Evolutionary conservation across 129 eudicot species (phyloP), one percentile per base, ranked within the genome.

Genomic region (Chrysanthemum lavandulifolium): DNA sequence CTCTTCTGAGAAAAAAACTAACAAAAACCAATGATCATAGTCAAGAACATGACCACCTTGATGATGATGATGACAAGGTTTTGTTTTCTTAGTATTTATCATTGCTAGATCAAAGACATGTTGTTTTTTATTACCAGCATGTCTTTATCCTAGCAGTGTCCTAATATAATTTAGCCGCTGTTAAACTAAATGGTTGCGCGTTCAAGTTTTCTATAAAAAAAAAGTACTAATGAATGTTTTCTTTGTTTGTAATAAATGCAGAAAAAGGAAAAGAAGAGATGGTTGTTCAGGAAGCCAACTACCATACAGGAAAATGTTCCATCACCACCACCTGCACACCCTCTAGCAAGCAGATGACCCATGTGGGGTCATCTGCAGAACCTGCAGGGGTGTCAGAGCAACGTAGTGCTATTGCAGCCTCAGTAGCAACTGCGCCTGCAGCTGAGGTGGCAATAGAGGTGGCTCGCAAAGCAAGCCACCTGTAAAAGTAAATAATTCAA

Each of bases 181-280:
- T 6, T 36, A 36, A 36, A 36, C 43, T 36, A 36, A 36, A 36
- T 36, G 43, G 43, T 36, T 36, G 43, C 10, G 47, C 10, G 47
- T 40, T 40, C 47, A 40, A 6, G 10, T 40, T 6, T 7, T 40
- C 1, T 40, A 40, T 40, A 6, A 40, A 5, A 6, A 36, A 40
- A 40, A 40, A 40, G 2, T 40, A 11, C 33, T 48, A 7, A n/a
- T 23, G 13, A 62, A 53, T 58, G 62, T 19, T 59, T 19, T 53
- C 33, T n/a, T 55, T 5, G 40, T 10, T 23, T 29, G 69, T 1
- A 3, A 25, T 15, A 6, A 25, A 45, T 70, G 76, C 74, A 88
- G 91, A 88, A 86, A 76, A 78, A 78, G 59, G 96, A 88, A 54
- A 86, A 83, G 47, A 54, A 72, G 15, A 81, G 96, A 68, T 88